Percentiles rank a stretch among this genome's conserved stretches.
Conservation (phyloP, 441 rosid species). For the Populus hybrid region DNA sequence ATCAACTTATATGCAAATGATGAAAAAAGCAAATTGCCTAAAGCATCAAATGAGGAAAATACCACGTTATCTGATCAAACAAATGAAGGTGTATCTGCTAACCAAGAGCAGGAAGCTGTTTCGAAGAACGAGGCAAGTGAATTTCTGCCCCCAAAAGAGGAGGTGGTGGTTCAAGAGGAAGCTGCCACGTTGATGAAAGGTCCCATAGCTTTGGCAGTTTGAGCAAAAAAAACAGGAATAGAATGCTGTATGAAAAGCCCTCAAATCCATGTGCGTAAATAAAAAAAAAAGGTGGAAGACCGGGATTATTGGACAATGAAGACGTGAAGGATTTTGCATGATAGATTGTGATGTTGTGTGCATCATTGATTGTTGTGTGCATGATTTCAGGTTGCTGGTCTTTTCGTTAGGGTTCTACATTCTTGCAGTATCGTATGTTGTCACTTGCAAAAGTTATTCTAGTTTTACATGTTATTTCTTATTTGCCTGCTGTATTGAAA, state of each 20-base stretch:
- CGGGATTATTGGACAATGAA: slow-evolving; percentile 29
- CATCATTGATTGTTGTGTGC: slow-evolving; percentile 39
- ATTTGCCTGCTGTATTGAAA: slow-evolving; percentile 29
- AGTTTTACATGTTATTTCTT: slow-evolving; percentile 26
- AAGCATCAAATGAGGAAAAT: slow-evolving; percentile 41
- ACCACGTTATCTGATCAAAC: slow-evolving; percentile 12
- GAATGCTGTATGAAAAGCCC: slow-evolving; percentile 23
- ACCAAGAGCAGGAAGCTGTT: slow-evolving; percentile 26
- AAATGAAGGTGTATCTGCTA: slow-evolving; percentile 32
- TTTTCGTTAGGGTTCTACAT: slow-evolving; percentile 33
- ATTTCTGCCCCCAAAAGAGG: slow-evolving; percentile 20
- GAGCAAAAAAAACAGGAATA: slow-evolving; percentile 20
- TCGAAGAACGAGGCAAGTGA: slow-evolving; percentile 27
- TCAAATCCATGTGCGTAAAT: slow-evolving; percentile 31
- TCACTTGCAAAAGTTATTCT: slow-evolving; percentile 25
- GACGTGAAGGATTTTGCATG: slow-evolving; percentile 32
- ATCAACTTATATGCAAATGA: slow-evolving; percentile 35
- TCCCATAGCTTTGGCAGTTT: slow-evolving; percentile 29
- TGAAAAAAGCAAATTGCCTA: slow-evolving; percentile 24
- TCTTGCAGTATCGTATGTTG: slow-evolving; percentile 37
- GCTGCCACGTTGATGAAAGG: slow-evolving; percentile 30
- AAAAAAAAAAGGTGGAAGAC: slow-evolving; percentile 24
- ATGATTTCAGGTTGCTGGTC: slow-evolving; percentile 37
- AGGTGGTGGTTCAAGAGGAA: slow-evolving; percentile 25
- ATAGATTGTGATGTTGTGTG: slow-evolving; percentile 36